Conservation (phyloP, 2,329 filamentous ascomycete genomes). For the Sclerotinia spermophila region DNA sequence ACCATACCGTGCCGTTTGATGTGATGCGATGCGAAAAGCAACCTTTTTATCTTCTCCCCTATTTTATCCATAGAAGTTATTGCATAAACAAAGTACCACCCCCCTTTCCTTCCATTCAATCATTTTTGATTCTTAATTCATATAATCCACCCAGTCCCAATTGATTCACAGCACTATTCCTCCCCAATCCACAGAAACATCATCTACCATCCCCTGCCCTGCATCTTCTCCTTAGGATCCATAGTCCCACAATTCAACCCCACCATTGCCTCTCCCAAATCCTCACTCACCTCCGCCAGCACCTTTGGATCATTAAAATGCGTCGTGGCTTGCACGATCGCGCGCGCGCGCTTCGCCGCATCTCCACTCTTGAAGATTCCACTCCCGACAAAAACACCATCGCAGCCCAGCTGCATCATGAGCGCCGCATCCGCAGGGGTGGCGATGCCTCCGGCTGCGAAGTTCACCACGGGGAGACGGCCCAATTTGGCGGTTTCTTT, state of each 20-base stretch:
- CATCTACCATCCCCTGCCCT: constrained; percentile 75
- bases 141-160: background rate
- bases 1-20: background rate
- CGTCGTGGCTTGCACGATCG: constrained; percentile 91
- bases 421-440: constrained; percentile 94
- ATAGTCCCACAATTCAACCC: constrained; percentile 84
- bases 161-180: background rate
- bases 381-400: constrained; percentile 94
- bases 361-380: constrained; percentile 98
- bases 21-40: background rate
- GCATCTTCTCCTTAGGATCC: constrained; percentile 75
- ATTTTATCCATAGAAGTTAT: background rate
- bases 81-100: background rate
- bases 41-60: background rate
- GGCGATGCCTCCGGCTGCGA: constrained; percentile 98
- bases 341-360: constrained; percentile 82
- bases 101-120: background rate
- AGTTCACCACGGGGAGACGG: constrained; percentile 92
- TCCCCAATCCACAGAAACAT: background rate
- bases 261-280: constrained; percentile 96
- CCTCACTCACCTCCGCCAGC: constrained; percentile 80
- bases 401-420: constrained; percentile 99
- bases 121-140: background rate
- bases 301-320: constrained; percentile 84
- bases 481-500: constrained; percentile 84